Percentiles rank a stretch among this genome's conserved stretches.
These are phyloP conservation scores for Henckelia pumila DNA, from an alignment of 257 asterid genomes.

Conservation along the genomic window DNA sequence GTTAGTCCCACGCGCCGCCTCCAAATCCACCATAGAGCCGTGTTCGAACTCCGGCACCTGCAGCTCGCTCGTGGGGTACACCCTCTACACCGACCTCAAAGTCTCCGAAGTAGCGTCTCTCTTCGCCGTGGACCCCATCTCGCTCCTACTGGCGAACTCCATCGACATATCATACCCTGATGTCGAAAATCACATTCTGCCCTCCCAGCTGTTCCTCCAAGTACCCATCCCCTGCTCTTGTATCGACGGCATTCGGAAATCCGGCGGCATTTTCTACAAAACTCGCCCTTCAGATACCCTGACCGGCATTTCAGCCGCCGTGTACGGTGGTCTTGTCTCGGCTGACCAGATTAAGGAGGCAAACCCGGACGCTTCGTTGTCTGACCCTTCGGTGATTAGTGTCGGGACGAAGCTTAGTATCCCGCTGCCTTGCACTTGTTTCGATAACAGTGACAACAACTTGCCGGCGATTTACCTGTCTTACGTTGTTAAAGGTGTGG, in stretches of 20 bases:
- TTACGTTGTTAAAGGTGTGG: constrained; percentile 64
- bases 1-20: constrained; percentile 35
- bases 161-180: constrained; percentile 74
- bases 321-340: constrained; percentile 79
- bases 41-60: constrained; percentile 79
- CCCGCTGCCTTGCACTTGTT: constrained; percentile 97
- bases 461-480: constrained; percentile 83
- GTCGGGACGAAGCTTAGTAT: constrained; percentile 62
- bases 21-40: constrained; percentile 93
- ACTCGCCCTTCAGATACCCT: constrained; percentile 88
- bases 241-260: constrained; percentile 82
- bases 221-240: constrained; percentile 78
- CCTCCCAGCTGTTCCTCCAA: constrained; percentile 66
- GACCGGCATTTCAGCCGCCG: constrained; percentile 47
- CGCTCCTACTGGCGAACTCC: constrained; percentile 75
- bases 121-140: constrained; percentile 76
- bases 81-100: constrained; percentile 92
- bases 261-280: constrained; percentile 54
- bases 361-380: constrained; percentile 50
- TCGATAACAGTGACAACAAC: constrained; percentile 74
- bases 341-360: constrained; percentile 84
- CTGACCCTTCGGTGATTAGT: constrained; percentile 63
- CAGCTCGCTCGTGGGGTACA: constrained; percentile 75
- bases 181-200: constrained; percentile 93
- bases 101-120: constrained; percentile 91